Percentiles rank a stretch among this genome's conserved stretches.
Evolutionary conservation across 1,139 yeast species (phyloP).

Genomic region (Trichomonascaceae sp.): DNA sequence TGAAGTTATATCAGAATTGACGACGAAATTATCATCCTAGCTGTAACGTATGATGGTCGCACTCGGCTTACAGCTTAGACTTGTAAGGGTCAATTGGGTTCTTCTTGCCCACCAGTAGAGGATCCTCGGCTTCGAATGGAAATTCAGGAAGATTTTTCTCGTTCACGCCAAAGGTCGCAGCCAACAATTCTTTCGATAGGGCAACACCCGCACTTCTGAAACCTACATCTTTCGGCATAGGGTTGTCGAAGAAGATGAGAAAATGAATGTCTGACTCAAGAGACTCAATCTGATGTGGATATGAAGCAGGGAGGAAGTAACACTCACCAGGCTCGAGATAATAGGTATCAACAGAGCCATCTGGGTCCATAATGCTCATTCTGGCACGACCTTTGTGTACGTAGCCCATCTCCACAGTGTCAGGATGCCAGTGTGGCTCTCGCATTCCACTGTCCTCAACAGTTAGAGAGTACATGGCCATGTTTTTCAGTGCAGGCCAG

Average conservation of each 20-base stretch:
- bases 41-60: too few species aligned
- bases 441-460: neutral
- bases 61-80: neutral
- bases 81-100: neutral
- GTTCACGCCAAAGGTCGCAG: neutral
- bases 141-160: neutral
- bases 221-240: neutral
- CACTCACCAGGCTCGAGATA: neutral
- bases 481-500: neutral
- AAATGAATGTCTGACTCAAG: neutral
- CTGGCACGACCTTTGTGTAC: neutral
- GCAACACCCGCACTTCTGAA: neutral
- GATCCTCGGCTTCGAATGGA: neutral
- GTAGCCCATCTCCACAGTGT: neutral
- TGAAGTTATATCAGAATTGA: too few species aligned
- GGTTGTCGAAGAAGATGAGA: neutral
- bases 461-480: neutral
- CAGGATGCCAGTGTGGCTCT: neutral
- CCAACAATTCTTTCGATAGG: neutral
- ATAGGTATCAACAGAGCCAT: neutral
- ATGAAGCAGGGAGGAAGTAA: neutral
- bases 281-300: neutral
- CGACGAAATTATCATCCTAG: too few species aligned
- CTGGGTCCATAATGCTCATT: neutral
- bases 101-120: neutral